phyloP scores from a whole-genome alignment of 2,329 filamentous ascomycete genomes.

The Dryadomyces sulphureus region DNA sequence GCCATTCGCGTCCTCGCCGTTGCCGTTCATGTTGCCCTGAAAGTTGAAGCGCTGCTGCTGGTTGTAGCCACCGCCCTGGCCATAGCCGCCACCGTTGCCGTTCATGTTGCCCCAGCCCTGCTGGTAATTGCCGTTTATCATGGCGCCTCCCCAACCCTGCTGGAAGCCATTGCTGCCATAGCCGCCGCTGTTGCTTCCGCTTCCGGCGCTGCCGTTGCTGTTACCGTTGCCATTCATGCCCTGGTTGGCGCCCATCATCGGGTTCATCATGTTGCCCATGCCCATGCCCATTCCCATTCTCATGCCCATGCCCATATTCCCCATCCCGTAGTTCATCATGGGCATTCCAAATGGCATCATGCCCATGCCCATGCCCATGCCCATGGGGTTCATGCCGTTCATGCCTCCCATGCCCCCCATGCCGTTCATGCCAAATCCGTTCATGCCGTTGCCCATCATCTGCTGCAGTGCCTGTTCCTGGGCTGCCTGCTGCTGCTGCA shows the following conservation, averaged over 20 bases:
- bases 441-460: constrained; percentile 26
- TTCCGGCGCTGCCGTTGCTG: constrained; percentile 1
- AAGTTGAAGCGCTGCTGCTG: constrained; percentile 5
- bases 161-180: constrained; percentile 1
- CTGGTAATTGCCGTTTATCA: constrained; percentile 13
- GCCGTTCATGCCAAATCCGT: constrained; percentile 16
- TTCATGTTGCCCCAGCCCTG: constrained; percentile 1
- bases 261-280: constrained; percentile 10
- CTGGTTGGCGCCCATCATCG: constrained; percentile 9
- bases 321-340: constrained; percentile 12
- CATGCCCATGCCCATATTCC: constrained; percentile 19
- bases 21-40: constrained; percentile 5
- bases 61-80: neutral
- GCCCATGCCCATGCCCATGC: constrained; percentile 12
- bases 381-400: constrained; percentile 17
- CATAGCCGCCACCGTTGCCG: neutral
- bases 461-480: constrained; percentile 27
- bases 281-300: constrained; percentile 19
- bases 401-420: constrained; percentile 14
- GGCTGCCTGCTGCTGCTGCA: constrained; percentile 34
- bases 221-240: neutral
- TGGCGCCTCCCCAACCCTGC: constrained; percentile 13
- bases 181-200: no score
- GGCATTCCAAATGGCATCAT: constrained; percentile 17
- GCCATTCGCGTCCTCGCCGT: constrained; percentile 29